These are phyloP conservation scores for Oryza longistaminata DNA, from an alignment of 176 grass and related monocot genomes.

Conservation along the genomic window DNA sequence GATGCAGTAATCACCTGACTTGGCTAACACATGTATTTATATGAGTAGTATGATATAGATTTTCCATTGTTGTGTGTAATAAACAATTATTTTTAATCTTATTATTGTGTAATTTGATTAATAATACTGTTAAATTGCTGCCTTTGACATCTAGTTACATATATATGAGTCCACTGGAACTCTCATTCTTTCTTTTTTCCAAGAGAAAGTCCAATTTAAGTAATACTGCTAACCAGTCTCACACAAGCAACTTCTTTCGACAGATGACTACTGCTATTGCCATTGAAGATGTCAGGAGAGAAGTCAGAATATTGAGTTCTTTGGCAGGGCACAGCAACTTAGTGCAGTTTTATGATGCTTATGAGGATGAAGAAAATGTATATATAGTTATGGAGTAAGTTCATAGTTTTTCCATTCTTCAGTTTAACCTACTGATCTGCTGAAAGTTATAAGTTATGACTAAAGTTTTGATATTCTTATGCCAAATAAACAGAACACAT, in stretches of 20 bases:
- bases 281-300: constrained; percentile 93
- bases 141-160: constrained; percentile 4
- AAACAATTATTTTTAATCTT: no score
- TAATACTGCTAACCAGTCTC: background rate
- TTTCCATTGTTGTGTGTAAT: no score
- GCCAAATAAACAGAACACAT: constrained; percentile 18
- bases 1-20: no score
- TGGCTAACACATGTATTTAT: no score
- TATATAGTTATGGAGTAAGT: constrained; percentile 98
- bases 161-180: background rate
- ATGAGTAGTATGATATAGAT: no score
- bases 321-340: constrained; percentile 75
- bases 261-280: constrained; percentile 96
- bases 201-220: constrained; percentile 11
- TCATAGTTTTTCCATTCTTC: constrained; percentile 28
- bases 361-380: constrained; percentile 92
- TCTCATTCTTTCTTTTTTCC: background rate
- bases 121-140: background rate
- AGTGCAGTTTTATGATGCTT: constrained; percentile 86
- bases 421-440: constrained; percentile 12
- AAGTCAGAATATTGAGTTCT: constrained; percentile 85
- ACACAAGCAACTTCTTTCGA: constrained; percentile 35
- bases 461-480: constrained; percentile 18
- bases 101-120: background rate
- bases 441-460: constrained; percentile 31